These are phyloP conservation scores for Aspergillus bertholletiae DNA, from an alignment of 495 filamentous ascomycete genomes.

Conservation along the genomic window DNA sequence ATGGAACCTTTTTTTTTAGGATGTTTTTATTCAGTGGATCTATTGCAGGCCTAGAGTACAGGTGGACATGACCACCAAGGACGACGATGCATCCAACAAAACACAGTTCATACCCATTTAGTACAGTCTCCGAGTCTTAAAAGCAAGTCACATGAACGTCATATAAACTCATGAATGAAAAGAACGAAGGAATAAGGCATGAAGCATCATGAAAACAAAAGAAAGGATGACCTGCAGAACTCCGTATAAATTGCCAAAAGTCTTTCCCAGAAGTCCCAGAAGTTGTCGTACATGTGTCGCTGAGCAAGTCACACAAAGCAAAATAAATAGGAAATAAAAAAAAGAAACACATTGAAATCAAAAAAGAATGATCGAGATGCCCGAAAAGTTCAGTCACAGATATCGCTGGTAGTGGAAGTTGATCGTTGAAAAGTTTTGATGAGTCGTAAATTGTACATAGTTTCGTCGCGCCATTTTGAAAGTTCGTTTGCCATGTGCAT, in stretches of 20 bases:
- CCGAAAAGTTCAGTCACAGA: constrained; percentile 11
- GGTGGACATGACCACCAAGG: constrained; percentile 5
- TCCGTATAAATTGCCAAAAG: constrained; percentile 13
- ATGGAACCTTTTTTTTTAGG: too few species aligned
- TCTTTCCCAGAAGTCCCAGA: constrained; percentile 10
- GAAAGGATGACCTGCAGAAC: constrained; percentile 23
- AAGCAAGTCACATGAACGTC: constrained; percentile 5
- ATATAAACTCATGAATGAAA: constrained; percentile 1
- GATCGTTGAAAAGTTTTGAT: constrained; percentile 1
- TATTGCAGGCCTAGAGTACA: constrained; percentile 17
- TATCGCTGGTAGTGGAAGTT: constrained; percentile 4
- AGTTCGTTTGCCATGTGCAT: constrained; percentile 8
- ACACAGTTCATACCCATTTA: constrained; percentile 1
- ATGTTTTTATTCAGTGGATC: constrained; percentile 8
- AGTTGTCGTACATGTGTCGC: constrained; percentile 18
- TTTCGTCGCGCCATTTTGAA: constrained; percentile 2
- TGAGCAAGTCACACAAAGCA: constrained; percentile 1
- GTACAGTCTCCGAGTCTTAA: constrained; percentile 5
- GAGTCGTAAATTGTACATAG: constrained; percentile 18
- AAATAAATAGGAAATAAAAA: background rate
- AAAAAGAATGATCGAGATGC: constrained; percentile 5
- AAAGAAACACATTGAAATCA: constrained; percentile 3
- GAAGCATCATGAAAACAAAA: constrained; percentile 6
- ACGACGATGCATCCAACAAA: constrained; percentile 1
- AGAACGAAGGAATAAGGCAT: constrained; percentile 1